Evolutionary conservation across 805 yeast species (phyloP), one percentile per base, ranked within the genome.

Genomic region (Kuraishia piskuri): DNA sequence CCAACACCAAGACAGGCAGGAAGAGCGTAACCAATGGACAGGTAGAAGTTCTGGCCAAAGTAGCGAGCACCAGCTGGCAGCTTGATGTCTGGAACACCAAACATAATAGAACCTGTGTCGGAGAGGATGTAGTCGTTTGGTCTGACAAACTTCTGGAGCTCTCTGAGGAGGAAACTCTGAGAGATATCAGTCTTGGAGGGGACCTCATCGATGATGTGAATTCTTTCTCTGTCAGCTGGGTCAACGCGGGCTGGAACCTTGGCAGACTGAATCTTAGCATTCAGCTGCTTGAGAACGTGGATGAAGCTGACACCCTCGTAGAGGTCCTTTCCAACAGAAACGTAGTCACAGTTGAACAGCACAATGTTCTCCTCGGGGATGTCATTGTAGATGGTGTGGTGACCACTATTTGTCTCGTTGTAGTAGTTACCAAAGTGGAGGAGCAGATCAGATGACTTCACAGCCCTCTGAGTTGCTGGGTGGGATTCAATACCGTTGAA

Each of bases 1-100:
- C 88, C 83, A 23, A 84, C 86, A 50, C 97, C 97, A 54, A 91
- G 77, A 3, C 94, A 78, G 10, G 91, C 87, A 2, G 97, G 97
- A 24, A 91, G 72, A 0, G 96, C 92, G 72, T 81, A 87, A 5
- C 97, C 97, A 61, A 91, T 91, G 1, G 96, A 88, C 7, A 90
- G 79, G 64, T 85, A 91, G 63, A 85, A 88, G 21, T 83, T 78
- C 69, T 89, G 96, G 2, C 89, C 77, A 44, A 84, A 71, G 52
- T 74, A 70, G 51, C 71, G 71, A 25, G 78, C 70, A 52, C 78
- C 75, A 20, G 67, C 61, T 46, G 90, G 88, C 55, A 91, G 77
- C 58, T 72, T 70, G 36, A 86, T 64, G 61, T 87, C 92, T 26
- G 88, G 81, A 48, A 86, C 63, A 8, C 86, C 91, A 70, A 89